Evolutionary conservation across 1,284 basidiomycete species (phyloP), one percentile per base, ranked within the genome.

Genomic region (Filobasidium uniguttulatum): DNA sequence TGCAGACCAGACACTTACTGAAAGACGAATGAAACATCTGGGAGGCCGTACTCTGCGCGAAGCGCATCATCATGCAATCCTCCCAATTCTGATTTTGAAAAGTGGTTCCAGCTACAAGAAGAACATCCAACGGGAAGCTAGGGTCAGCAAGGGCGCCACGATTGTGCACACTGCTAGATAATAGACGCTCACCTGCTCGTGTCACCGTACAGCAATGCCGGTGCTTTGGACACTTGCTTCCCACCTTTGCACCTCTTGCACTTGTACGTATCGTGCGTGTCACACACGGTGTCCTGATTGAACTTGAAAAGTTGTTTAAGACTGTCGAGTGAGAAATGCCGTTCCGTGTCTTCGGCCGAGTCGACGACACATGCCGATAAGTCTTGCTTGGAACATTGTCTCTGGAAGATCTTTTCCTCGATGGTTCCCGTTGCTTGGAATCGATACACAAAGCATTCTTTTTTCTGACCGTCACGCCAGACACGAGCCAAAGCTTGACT

Each of bases 401-500:
- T 74, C 68, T 96, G 90, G 68, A 94, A 90, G 56, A 97, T 94
- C 74, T 97, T 98, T 70, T 99, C 94, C 70, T 99, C 94, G 57
- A 99, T 96, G 1, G 91, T 94, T 1, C 93, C 93, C 0, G 93
- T 94, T 1, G 89, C 85, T 60, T 96, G 91, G 70, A 97, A 98
- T 19, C 93, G 87, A 64, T 98, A 98, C 2, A 97, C 93, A 60
- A 97, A 98, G 65, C 90, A 96, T 70, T 93, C 88, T 79, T 98
- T 98, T 79, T 96, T 99, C 69, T 98, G 93, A 0, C 93, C 93
- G 63, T 99, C 93, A 73, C 94, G 85, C 93, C 93, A 99, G 2
- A 99, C 93, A 68, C 93, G 87, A 34, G 93, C 93, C 5, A 98
- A 76, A 8, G 93, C 93, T 68, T 99, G 94, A 66, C 98, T 94